Base-by-base conservation (phyloP, 169 alveolate genomes). In the Eimeria mitis region DNA sequence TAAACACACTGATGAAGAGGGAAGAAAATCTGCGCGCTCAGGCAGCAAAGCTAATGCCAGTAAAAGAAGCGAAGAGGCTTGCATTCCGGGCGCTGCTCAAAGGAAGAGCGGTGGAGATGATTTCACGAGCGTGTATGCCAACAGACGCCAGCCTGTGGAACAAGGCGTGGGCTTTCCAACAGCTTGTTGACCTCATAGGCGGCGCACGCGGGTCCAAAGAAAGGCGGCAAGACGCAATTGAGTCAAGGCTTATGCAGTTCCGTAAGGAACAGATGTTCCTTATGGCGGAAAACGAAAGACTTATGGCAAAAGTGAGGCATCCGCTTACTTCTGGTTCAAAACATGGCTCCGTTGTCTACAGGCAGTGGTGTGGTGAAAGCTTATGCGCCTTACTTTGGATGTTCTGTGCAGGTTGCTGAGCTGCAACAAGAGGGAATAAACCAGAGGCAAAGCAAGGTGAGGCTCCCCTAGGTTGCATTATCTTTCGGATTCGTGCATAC, bases 61-160 rank as follows among this genome's bases (percentile, higher is more conserved):
- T 81, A 21, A 88, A 88, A 37, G 96, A 92, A 25, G 96, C 96
- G 31, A 92, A 92, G 79, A 75, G 96, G 61, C 87, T 92, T 70
- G 96, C 94, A 71, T 92, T 92, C 65, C 96, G 96, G 68, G 96
- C 96, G 13, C n/a, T 92, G 65, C 96, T 79, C n/a, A 92, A 92
- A 81, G 96, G 96, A 37, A 34, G 96, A 34, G 96, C 96, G 28
- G 96, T 92, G 71, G 94, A 92, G 65, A 79, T 83, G 96, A 65
- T 92, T 9, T 79, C 70, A 1, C 94, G 81, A 28, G 94, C 79
- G 14, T 37, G 83, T 49, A 42, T 40, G 76, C 87, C 89, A 63
- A 76, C 92, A 68, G 89, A 37, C 49, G 61, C 73, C 68, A 65
- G 90, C 70, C 63, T 83, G 7, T 59, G 76, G 65, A 79, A 92